Evolutionary conservation across 805 yeast genomes (phyloP).

Genomic region (Naumovozyma castellii): DNA sequence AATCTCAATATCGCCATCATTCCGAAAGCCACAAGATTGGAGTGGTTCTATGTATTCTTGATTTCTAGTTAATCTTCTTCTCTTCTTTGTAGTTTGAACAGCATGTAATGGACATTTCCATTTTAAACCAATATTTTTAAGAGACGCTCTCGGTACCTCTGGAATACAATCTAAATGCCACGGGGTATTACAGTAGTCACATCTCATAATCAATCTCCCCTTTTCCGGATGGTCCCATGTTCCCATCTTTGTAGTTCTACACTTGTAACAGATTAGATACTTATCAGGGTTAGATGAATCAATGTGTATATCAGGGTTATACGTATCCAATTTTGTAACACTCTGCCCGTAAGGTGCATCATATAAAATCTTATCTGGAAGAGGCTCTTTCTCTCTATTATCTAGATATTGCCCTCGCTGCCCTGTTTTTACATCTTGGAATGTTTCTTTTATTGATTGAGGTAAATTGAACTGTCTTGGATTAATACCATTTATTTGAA

Average conservation of each 20-base stretch:
- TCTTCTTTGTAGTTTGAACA: slow-evolving; percentile 23
- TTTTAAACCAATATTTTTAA: slow-evolving; percentile 63
- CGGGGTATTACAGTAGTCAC: slow-evolving; percentile 73
- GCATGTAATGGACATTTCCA: slow-evolving; percentile 93
- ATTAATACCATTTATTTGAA: slow-evolving; percentile 47
- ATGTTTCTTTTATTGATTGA: slow-evolving; percentile 53
- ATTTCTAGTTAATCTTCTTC: slow-evolving; percentile 41
- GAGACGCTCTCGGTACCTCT: slow-evolving; percentile 60
- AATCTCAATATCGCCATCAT: slow-evolving; percentile 54
- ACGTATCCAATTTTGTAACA: slow-evolving; percentile 24
- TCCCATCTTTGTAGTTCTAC: slow-evolving; percentile 60
- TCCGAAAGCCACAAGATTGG: slow-evolving; percentile 39
- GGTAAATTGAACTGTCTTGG: slow-evolving; percentile 68
- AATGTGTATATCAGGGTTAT: slow-evolving; percentile 53
- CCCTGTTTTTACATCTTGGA: slow-evolving; percentile 61
- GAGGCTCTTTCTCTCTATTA: slow-evolving; percentile 38
- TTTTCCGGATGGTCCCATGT: slow-evolving; percentile 32
- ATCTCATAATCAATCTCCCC: slow-evolving; percentile 50
- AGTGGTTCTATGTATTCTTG: slow-evolving; percentile 47
- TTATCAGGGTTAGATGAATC: slow-evolving; percentile 46
- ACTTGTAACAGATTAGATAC: slow-evolving; percentile 63
- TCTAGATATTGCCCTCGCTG: slow-evolving; percentile 63
- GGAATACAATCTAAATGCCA: slow-evolving; percentile 86
- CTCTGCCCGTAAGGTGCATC: slow-evolving; percentile 36
- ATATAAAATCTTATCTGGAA: slow-evolving; percentile 34